phyloP scores from a whole-genome alignment of 768 basidiomycete genomes.

The Russula olivacea region DNA sequence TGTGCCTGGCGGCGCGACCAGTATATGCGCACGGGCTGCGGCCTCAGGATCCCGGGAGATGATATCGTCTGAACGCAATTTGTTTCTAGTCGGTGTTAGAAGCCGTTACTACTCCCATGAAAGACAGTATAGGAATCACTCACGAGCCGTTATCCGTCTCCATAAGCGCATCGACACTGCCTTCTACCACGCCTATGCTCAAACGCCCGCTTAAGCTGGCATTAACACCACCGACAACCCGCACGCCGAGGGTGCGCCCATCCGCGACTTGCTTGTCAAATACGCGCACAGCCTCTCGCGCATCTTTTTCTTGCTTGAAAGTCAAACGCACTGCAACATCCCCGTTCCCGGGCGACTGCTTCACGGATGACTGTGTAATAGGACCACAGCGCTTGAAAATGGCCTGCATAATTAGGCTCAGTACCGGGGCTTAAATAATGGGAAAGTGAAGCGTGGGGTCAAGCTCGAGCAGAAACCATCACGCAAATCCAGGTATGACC shows the following conservation, averaged over 20 bases:
- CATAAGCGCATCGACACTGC: constrained; percentile 24
- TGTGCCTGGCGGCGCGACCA: constrained; percentile 24
- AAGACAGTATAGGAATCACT: not conserved
- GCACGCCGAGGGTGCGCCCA: constrained; percentile 24
- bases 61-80: constrained; percentile 26
- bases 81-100: constrained; percentile 2
- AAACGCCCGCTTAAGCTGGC: constrained; percentile 25
- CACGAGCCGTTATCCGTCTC: constrained; percentile 21
- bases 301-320: constrained; percentile 26
- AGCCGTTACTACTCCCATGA: not conserved
- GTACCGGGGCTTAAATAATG: not conserved
- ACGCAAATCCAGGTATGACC: not conserved
- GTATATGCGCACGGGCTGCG: constrained; percentile 24
- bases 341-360: constrained; percentile 7
- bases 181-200: constrained; percentile 21
- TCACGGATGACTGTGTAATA: constrained; percentile 24
- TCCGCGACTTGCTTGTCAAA: constrained; percentile 26
- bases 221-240: constrained; percentile 25
- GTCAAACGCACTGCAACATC: constrained; percentile 26
- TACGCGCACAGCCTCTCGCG: constrained; percentile 19
- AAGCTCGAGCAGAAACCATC: not conserved
- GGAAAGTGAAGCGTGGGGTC: not conserved
- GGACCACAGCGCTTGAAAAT: constrained; percentile 26
- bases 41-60: constrained; percentile 24
- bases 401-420: constrained; percentile 11